A percentile compares a stretch with the other conserved stretches of the same genome.
Evolutionary conservation across 2,329 filamentous ascomycete genomes (phyloP).

Genomic region (Colletotrichum chrysophilum): DNA sequence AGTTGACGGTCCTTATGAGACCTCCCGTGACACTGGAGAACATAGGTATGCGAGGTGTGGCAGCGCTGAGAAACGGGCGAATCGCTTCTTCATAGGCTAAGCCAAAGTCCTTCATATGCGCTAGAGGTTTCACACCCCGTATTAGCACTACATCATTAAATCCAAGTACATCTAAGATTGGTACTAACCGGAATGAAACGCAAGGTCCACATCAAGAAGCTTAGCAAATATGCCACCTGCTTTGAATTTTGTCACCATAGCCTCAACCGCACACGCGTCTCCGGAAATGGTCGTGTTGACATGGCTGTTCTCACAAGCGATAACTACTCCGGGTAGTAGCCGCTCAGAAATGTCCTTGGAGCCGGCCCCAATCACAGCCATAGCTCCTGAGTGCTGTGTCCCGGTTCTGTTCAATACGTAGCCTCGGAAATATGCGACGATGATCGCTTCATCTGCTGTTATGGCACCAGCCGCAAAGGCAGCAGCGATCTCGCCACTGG

Average conservation of each 20-base stretch:
- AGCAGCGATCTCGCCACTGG: constrained; percentile 48
- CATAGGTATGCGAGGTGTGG: constrained; percentile 5
- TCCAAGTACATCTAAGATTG: neutral
- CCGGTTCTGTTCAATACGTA: neutral
- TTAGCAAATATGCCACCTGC: constrained; percentile 31
- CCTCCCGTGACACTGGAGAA: constrained; percentile 27
- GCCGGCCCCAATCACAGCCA: constrained; percentile 44
- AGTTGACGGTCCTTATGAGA: neutral
- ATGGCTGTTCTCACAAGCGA: constrained; percentile 35
- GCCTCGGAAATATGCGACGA: constrained; percentile 41
- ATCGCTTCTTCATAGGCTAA: neutral
- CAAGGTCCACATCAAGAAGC: constrained; percentile 39
- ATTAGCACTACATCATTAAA: neutral
- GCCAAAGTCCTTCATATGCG: neutral
- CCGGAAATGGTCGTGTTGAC: constrained; percentile 32
- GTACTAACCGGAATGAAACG: constrained; percentile 41
- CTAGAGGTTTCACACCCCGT: constrained; percentile 36
- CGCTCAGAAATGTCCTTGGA: constrained; percentile 28
- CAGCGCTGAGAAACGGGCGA: neutral
- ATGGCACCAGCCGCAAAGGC: constrained; percentile 45
- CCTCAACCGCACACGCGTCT: constrained; percentile 24
- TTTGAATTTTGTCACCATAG: constrained; percentile 31
- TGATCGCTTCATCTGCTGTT: constrained; percentile 38
- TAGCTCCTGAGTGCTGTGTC: constrained; percentile 25
- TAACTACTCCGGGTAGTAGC: constrained; percentile 27